Conservation (phyloP, 164 flowering plant species). For the Protea cynaroides region DNA sequence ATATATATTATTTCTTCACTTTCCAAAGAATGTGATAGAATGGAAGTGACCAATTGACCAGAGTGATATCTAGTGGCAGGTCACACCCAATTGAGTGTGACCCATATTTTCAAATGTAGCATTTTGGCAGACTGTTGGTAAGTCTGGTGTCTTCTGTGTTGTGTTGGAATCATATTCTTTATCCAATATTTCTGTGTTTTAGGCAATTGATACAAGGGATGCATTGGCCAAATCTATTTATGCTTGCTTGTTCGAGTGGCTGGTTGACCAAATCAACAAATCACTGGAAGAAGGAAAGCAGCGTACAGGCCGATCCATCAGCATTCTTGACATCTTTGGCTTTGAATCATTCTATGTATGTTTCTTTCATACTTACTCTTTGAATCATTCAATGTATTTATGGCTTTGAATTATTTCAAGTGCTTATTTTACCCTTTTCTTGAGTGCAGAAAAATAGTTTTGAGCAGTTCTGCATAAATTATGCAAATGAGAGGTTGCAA, state of each 20-base stretch:
- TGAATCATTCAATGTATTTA: background rate
- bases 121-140: background rate
- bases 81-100: background rate
- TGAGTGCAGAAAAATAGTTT: slow-evolving; percentile 95
- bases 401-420: background rate
- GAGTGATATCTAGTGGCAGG: background rate
- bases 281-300: slow-evolving; percentile 91
- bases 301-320: slow-evolving; percentile 88
- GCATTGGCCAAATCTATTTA: slow-evolving; percentile 96
- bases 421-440: background rate
- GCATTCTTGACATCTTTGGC: slow-evolving; percentile 98
- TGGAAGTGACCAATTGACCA: background rate
- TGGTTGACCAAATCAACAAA: slow-evolving; percentile 90
- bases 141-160: background rate
- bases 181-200: slow-evolving; percentile 10
- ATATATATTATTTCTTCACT: background rate
- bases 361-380: background rate
- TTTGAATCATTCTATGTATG: slow-evolving; percentile 95
- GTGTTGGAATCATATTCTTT: background rate
- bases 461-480: slow-evolving; percentile 99
- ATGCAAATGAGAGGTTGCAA: slow-evolving; percentile 97
- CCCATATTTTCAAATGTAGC: background rate
- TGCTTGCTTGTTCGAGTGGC: slow-evolving; percentile 96
- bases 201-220: slow-evolving; percentile 94
- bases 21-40: background rate